Conservation (phyloP, 768 basidiomycete genomes). For the Punctularia strigosozonata region DNA sequence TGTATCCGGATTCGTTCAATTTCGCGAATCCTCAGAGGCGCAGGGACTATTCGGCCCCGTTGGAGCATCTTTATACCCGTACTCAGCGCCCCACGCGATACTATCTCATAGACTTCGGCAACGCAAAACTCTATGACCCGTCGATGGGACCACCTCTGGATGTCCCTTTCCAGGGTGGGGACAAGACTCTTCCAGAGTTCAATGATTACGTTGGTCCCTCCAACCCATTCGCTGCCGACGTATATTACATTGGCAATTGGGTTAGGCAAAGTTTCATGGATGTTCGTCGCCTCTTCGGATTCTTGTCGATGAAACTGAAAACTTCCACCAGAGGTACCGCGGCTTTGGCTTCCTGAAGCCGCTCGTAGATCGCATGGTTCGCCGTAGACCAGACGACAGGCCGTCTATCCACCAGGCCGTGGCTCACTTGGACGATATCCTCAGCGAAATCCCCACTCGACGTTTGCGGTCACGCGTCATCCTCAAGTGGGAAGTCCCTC, state of each 20-base stretch:
- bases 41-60: no score
- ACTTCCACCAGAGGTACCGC: constrained; percentile 8
- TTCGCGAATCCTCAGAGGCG: no score
- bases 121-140: constrained; percentile 2
- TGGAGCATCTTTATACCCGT: constrained; percentile 7
- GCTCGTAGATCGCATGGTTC: constrained; percentile 15
- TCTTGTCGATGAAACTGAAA: background rate
- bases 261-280: constrained; percentile 7
- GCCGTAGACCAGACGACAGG: constrained; percentile 12
- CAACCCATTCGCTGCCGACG: constrained; percentile 8
- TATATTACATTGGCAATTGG: constrained; percentile 11
- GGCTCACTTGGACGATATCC: constrained; percentile 5
- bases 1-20: constrained; percentile 9
- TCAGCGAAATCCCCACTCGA: no score
- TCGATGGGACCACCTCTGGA: constrained; percentile 4
- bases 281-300: background rate
- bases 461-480: no score
- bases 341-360: constrained; percentile 15
- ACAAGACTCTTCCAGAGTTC: constrained; percentile 13
- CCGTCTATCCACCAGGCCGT: constrained; percentile 14
- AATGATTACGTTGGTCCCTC: background rate
- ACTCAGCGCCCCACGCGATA: constrained; percentile 16
- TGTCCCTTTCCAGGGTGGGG: constrained; percentile 7
- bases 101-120: constrained; percentile 15
- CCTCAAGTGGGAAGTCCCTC: no score